phyloP scores from a whole-genome alignment of 2,329 filamentous ascomycete species.

The Arthrinium phaeospermum region DNA sequence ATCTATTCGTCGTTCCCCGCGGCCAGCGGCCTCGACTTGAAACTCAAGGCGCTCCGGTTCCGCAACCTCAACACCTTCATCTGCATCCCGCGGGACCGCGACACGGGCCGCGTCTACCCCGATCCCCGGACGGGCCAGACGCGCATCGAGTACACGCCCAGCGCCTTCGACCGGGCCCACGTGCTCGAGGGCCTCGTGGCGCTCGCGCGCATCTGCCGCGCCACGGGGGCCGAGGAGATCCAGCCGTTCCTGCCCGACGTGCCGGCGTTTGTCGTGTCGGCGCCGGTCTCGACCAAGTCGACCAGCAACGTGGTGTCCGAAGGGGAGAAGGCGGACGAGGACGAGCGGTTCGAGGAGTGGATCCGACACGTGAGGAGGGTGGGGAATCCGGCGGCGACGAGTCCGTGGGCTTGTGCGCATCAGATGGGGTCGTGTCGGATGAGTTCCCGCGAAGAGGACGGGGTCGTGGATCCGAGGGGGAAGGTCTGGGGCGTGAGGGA shows the following conservation, averaged over 20 bases:
- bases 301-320: not conserved
- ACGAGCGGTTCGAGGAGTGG: slow-evolving; percentile 65
- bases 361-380: slow-evolving; percentile 51
- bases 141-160: slow-evolving; percentile 71
- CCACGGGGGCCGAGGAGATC: slow-evolving; percentile 78
- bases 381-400: slow-evolving; percentile 55
- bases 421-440: slow-evolving; percentile 81
- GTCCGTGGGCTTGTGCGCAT: slow-evolving; percentile 68
- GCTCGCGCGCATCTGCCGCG: slow-evolving; percentile 75
- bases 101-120: slow-evolving; percentile 72
- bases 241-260: slow-evolving; percentile 63
- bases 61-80: slow-evolving; percentile 74
- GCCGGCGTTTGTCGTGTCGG: slow-evolving; percentile 26
- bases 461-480: slow-evolving; percentile 62
- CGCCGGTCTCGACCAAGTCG: not conserved
- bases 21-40: slow-evolving; percentile 69
- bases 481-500: slow-evolving; percentile 66
- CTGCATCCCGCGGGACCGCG: slow-evolving; percentile 73
- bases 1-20: slow-evolving; percentile 68
- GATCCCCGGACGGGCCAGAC: slow-evolving; percentile 69
- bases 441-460: slow-evolving; percentile 55
- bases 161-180: slow-evolving; percentile 72
- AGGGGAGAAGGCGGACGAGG: slow-evolving; percentile 47
- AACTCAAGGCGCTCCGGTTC: slow-evolving; percentile 70
- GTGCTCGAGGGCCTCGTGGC: slow-evolving; percentile 74